These are phyloP conservation scores for Dactylis glomerata DNA, from an alignment of 176 grass and related monocot genomes.

Conservation along the genomic window DNA sequence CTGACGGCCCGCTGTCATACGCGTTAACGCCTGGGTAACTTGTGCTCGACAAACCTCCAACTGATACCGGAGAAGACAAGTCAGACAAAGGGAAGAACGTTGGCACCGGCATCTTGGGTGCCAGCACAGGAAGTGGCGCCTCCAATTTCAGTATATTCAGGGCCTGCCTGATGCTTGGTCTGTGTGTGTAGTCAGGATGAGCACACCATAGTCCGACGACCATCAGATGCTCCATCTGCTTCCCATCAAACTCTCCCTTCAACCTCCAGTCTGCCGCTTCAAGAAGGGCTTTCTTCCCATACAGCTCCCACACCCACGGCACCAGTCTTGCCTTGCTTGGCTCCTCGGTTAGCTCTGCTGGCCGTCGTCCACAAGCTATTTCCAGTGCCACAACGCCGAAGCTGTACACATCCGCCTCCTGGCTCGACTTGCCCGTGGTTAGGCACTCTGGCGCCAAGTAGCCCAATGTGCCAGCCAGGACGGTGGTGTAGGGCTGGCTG, in stretches of 20 bases:
- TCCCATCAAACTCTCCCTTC: slow-evolving; percentile 35
- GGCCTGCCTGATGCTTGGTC: slow-evolving; percentile 63
- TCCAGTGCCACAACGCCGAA: slow-evolving; percentile 70
- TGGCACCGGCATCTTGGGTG: slow-evolving; percentile 56
- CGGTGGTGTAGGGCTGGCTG: slow-evolving; percentile 50
- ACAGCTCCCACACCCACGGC: slow-evolving; percentile 75
- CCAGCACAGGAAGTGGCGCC: slow-evolving; percentile 57
- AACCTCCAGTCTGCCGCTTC: slow-evolving; percentile 64
- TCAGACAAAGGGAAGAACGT: slow-evolving; percentile 52
- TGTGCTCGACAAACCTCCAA: not conserved
- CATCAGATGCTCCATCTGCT: slow-evolving; percentile 71
- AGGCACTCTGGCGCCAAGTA: slow-evolving; percentile 79
- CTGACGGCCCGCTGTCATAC: not conserved
- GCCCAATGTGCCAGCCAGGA: slow-evolving; percentile 62
- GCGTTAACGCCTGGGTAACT: not conserved
- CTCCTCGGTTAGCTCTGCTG: slow-evolving; percentile 38
- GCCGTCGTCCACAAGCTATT: slow-evolving; percentile 64
- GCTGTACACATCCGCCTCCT: slow-evolving; percentile 73
- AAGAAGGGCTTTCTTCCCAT: slow-evolving; percentile 51
- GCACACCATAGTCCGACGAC: slow-evolving; percentile 78
- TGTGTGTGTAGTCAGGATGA: slow-evolving; percentile 62
- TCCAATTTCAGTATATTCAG: slow-evolving; percentile 57
- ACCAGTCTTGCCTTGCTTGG: slow-evolving; percentile 46
- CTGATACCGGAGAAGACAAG: slow-evolving; percentile 8
- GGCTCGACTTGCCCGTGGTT: slow-evolving; percentile 56